Base-by-base conservation (phyloP, 208 protist species). In the Blechomonas ayalai region DNA sequence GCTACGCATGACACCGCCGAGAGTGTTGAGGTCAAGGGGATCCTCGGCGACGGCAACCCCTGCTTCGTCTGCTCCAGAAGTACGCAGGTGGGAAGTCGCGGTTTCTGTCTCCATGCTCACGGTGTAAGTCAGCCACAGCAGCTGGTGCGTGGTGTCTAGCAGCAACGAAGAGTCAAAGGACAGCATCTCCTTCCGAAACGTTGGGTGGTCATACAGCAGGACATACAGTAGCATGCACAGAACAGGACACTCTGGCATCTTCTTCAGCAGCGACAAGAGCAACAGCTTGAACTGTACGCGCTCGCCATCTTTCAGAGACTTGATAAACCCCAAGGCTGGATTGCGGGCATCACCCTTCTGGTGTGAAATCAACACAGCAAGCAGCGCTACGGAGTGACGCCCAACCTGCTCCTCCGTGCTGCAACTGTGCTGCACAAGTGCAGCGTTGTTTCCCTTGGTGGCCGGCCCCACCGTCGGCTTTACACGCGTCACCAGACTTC, bases 201-300 rank as follows among this genome's bases (percentile, higher is more conserved):
- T 70, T 16, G 49, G 61, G 34, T 88, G 73, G 44, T 92, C 83
- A 42, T 83, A 54, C 13, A 92, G 13, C 3, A 92, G 55, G 24
- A 59, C 51, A 52, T 92, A 92, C 27, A 92, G 47, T 15, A 92
- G 32, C 46, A 82, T 73, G 43, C 64, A 74, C 15, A 88, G 13
- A 8, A 61, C 44, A 0, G 83, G 78, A 42, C 70, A 88, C 13
- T 38, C 43, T 10, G 53, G 12, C 19, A 92, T 26, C 15, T 59
- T 46, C 35, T 20, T 61, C 19, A 42, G 46, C 3, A 86, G 56
- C 8, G 70, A 44, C 8, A 39, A 35, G 22, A 88, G 67, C 7
- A 92, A 54, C 1, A 27, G n/a, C 15, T 40, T 43, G 48, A 76
- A 83, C 3, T 34, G 20, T n/a, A 84, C 31, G 0, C 43, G 41